These are phyloP conservation scores for Penicillium dipodomyicola DNA, from an alignment of 495 filamentous ascomycete genomes.

Conservation along the genomic window DNA sequence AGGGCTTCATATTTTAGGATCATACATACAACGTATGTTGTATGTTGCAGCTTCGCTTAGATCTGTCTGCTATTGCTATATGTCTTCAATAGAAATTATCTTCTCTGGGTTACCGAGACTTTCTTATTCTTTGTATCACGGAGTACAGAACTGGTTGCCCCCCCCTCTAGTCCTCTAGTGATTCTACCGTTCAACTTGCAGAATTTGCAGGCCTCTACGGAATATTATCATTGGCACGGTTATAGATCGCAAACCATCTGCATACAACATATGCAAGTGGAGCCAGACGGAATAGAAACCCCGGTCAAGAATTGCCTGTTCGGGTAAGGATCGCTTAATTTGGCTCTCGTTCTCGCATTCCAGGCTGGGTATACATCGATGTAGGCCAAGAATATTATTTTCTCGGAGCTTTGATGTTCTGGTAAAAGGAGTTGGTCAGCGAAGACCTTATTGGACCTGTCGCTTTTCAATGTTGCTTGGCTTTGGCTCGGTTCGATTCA, in stretches of 20 bases:
- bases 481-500: not conserved
- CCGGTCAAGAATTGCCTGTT: conserved; percentile 13
- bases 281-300: not conserved
- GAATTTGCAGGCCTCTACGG: not conserved
- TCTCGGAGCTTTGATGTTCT: not conserved
- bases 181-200: not conserved
- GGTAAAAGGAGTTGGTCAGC: not conserved
- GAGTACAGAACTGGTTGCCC: not conserved
- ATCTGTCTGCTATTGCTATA: not conserved
- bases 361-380: not conserved
- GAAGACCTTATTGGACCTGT: not conserved
- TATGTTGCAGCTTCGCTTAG: not conserved
- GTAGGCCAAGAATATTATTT: not conserved
- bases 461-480: not conserved
- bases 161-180: not conserved
- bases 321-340: conserved; percentile 16
- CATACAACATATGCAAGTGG: conserved; percentile 1
- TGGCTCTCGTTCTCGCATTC: conserved; percentile 12
- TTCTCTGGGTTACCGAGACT: not conserved
- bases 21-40: too few relatives aligned
- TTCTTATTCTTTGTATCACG: not conserved
- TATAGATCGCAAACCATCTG: not conserved
- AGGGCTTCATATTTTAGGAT: too few relatives aligned
- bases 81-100: not conserved
- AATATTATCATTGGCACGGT: not conserved